phyloP scores from a whole-genome alignment of 768 basidiomycete species.

The Saitozyma podzolica region DNA sequence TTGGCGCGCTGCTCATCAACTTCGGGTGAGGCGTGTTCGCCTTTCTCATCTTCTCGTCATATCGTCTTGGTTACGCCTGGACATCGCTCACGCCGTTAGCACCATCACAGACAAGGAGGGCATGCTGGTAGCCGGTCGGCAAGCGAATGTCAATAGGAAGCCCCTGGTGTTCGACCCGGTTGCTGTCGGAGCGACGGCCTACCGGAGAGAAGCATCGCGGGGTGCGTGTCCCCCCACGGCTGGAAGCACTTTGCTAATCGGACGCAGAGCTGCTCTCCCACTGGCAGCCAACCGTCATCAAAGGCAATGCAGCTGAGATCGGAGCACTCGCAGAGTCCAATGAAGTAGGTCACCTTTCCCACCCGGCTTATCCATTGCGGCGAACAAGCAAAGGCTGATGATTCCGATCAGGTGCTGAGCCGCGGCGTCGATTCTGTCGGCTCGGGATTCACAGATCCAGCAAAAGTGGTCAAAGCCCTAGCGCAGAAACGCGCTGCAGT shows the following conservation, averaged over 20 bases:
- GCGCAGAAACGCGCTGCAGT: slow-evolving; percentile 78
- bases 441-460: slow-evolving; percentile 72
- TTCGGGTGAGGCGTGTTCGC: slow-evolving; percentile 59
- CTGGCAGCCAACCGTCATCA: slow-evolving; percentile 88
- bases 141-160: slow-evolving; percentile 68
- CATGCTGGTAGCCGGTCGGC: slow-evolving; percentile 68
- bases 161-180: slow-evolving; percentile 90
- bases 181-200: slow-evolving; percentile 78
- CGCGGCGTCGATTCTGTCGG: slow-evolving; percentile 87
- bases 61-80: background rate
- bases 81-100: slow-evolving; percentile 9
- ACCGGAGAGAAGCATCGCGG: slow-evolving; percentile 64
- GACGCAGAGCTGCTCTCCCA: slow-evolving; percentile 64
- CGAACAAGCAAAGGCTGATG: background rate
- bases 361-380: background rate
- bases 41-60: background rate
- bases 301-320: slow-evolving; percentile 85
- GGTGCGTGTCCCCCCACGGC: slow-evolving; percentile 56
- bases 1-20: slow-evolving; percentile 75
- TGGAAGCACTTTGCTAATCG: no score
- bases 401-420: slow-evolving; percentile 60
- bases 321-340: slow-evolving; percentile 71
- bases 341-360: slow-evolving; percentile 60
- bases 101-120: slow-evolving; percentile 61
- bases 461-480: slow-evolving; percentile 65